Conservation (phyloP, 106 monocot species). For the Alisma plantagoaquatica region DNA sequence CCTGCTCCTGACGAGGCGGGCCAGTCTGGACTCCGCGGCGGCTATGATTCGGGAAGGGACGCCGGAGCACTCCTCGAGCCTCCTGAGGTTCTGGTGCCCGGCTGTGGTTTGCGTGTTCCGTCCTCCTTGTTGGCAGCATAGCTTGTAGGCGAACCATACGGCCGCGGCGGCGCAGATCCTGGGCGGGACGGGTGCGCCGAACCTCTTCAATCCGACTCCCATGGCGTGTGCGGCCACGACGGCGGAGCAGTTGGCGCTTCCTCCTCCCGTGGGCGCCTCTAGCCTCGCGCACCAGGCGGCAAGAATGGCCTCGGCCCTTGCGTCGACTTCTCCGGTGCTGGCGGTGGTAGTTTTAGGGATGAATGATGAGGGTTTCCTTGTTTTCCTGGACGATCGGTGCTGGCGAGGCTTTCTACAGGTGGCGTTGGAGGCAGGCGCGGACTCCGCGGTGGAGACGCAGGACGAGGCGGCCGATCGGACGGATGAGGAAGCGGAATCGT, state of each 20-base stretch:
- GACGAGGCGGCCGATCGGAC: too few species aligned
- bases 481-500: constrained; percentile 7
- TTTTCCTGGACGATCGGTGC: too few species aligned
- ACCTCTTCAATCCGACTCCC: constrained; percentile 4
- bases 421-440: constrained; percentile 11
- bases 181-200: constrained; percentile 6
- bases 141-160: constrained; percentile 30
- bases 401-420: too few species aligned
- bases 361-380: too few species aligned
- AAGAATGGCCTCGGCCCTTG: constrained; percentile 18
- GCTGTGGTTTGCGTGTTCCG: too few species aligned
- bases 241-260: too few species aligned
- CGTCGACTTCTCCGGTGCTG: background rate
- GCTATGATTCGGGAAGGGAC: constrained; percentile 36
- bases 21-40: constrained; percentile 13
- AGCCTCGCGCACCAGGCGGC: constrained; percentile 21
- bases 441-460: constrained; percentile 20
- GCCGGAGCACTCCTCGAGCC: constrained; percentile 33
- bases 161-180: constrained; percentile 34
- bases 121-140: too few species aligned
- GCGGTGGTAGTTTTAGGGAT: too few species aligned
- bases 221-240: constrained; percentile 16
- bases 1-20: constrained; percentile 10
- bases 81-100: constrained; percentile 5
- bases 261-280: constrained; percentile 16